Evolutionary conservation across 257 asterid species (phyloP).

Genomic region (Plantago ovata): DNA sequence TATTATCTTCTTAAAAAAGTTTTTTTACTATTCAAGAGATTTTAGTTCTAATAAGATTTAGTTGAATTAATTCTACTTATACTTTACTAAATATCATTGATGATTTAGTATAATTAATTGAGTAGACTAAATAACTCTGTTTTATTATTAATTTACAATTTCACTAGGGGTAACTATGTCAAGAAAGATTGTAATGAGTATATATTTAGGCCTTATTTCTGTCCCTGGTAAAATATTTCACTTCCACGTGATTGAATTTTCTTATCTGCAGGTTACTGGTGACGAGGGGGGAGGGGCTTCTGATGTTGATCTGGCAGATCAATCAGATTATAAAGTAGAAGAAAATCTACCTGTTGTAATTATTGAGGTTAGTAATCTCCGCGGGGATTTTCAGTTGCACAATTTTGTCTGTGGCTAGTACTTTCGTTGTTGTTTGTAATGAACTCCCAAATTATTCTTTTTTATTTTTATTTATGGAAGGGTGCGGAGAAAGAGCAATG

Average conservation of each 20-base stretch:
- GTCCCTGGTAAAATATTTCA: background rate
- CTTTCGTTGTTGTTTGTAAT: too few relatives aligned
- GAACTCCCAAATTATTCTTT: slow-evolving; percentile 11
- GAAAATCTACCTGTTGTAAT: slow-evolving; percentile 33
- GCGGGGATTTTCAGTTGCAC: slow-evolving; percentile 14
- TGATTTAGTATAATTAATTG: background rate
- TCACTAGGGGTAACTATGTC: too few relatives aligned
- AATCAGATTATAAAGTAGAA: slow-evolving; percentile 34
- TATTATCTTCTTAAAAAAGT: slow-evolving; percentile 9
- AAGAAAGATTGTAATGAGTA: too few relatives aligned
- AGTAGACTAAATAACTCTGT: too few relatives aligned
- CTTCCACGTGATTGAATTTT: slow-evolving; percentile 8
- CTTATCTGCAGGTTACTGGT: slow-evolving; percentile 36
- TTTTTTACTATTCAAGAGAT: background rate
- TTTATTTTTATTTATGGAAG: slow-evolving; percentile 33
- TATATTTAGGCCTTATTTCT: background rate
- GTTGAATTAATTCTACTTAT: slow-evolving; percentile 2
- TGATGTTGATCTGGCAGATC: slow-evolving; percentile 29
- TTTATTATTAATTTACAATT: too few relatives aligned
- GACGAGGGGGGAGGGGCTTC: slow-evolving; percentile 39
- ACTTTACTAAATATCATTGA: too few relatives aligned
- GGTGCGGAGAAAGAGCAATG: slow-evolving; percentile 39
- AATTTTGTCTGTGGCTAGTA: background rate
- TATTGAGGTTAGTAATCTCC: slow-evolving; percentile 40
- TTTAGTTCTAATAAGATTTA: background rate